Evolutionary conservation across 768 basidiomycete species (phyloP).

Genomic region (Mycena leptocephala): DNA sequence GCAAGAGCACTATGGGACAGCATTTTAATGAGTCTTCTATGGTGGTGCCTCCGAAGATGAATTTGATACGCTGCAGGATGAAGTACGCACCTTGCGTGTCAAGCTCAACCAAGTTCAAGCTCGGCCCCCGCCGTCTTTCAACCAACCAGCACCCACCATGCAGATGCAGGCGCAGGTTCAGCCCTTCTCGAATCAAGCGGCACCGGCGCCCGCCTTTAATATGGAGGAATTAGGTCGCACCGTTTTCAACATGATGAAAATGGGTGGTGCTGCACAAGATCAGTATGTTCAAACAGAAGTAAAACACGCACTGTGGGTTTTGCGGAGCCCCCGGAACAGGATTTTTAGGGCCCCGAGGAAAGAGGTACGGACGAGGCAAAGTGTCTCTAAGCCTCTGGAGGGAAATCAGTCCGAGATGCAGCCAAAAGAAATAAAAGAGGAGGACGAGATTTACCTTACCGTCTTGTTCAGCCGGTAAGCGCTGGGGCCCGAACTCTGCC

Average conservation of each 20-base stretch:
- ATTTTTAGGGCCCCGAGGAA: conserved; percentile 4
- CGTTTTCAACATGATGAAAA: not conserved
- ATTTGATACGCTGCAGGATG: not conserved
- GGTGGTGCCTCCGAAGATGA: not conserved
- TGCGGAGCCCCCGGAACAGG: not conserved
- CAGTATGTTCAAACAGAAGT: not conserved
- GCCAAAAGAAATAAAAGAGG: not conserved
- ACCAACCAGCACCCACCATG: not conserved
- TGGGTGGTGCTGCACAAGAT: not conserved
- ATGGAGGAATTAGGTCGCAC: not conserved
- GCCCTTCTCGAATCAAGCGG: not conserved
- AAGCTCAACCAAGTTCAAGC: not conserved
- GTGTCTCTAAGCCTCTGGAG: not conserved
- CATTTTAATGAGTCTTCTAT: not conserved
- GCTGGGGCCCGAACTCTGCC: conserved; percentile 9
- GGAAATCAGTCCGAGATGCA: not conserved
- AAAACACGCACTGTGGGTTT: not conserved
- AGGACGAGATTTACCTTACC: not conserved
- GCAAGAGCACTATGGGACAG: not conserved
- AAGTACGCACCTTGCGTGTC: not conserved
- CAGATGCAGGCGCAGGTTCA: not conserved
- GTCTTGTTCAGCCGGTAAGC: not conserved
- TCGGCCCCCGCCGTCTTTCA: not conserved
- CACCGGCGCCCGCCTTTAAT: not conserved
- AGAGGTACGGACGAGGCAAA: not conserved